A percentile compares a stretch with the other conserved stretches of the same genome.
Evolutionary conservation across 257 asterid species (phyloP).

Genomic region (Henckelia pumila): DNA sequence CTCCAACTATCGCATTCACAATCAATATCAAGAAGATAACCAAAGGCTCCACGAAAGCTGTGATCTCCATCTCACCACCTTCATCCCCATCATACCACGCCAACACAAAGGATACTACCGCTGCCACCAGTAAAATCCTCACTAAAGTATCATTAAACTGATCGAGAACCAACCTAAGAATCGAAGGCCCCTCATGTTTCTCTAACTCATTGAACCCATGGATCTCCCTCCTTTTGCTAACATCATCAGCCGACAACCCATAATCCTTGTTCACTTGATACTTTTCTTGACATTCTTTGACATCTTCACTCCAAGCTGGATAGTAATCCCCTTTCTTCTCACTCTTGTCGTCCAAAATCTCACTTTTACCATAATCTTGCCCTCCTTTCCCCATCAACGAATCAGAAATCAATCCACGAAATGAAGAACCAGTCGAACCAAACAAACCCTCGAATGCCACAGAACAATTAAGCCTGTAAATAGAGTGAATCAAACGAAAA

Average conservation of each 20-base stretch:
- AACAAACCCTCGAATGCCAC: not conserved
- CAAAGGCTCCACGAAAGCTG: constrained; percentile 95
- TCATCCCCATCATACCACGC: constrained; percentile 95
- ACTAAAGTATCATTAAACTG: constrained; percentile 95
- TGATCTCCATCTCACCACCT: constrained; percentile 95
- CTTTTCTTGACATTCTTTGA: constrained; percentile 73
- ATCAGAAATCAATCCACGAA: constrained; percentile 3
- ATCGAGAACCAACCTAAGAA: constrained; percentile 74
- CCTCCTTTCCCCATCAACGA: constrained; percentile 89
- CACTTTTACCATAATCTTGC: constrained; percentile 54
- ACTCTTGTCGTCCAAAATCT: constrained; percentile 29
- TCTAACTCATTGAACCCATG: constrained; percentile 88
- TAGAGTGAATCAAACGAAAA: not conserved
- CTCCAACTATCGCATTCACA: constrained; percentile 94
- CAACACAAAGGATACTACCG: constrained; percentile 88
- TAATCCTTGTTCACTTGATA: constrained; percentile 50
- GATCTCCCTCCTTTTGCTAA: constrained; percentile 66
- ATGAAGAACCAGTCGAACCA: not conserved
- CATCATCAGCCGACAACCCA: constrained; percentile 67
- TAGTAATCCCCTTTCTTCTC: constrained; percentile 37
- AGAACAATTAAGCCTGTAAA: not conserved
- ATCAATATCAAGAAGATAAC: constrained; percentile 92
- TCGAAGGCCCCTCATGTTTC: constrained; percentile 91
- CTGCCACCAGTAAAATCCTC: constrained; percentile 85
- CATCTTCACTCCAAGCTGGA: constrained; percentile 82